Conservation (phyloP, 768 basidiomycete species). For the Tylopilus subfusipes region DNA sequence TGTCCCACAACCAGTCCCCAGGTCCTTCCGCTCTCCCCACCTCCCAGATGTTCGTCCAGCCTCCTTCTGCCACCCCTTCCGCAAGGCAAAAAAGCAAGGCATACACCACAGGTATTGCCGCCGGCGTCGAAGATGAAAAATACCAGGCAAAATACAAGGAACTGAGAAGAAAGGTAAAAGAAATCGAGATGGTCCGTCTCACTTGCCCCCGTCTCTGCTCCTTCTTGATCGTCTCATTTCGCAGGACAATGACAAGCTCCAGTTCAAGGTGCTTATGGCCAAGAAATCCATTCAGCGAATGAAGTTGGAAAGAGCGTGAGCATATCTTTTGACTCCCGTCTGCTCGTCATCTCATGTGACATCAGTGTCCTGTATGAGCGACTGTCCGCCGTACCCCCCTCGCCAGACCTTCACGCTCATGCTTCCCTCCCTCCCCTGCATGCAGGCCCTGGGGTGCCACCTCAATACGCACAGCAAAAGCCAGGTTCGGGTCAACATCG, state of each 20-base stretch:
- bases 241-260: slow-evolving; percentile 87
- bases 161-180: slow-evolving; percentile 81
- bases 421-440: slow-evolving; percentile 32
- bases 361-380: slow-evolving; percentile 75
- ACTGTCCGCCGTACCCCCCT: slow-evolving; percentile 56
- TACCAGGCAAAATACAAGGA: slow-evolving; percentile 88
- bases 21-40: slow-evolving; percentile 43
- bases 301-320: slow-evolving; percentile 86
- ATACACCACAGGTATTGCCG: slow-evolving; percentile 60
- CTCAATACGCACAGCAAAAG: slow-evolving; percentile 29
- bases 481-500: slow-evolving; percentile 25
- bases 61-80: slow-evolving; percentile 29
- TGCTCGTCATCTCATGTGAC: slow-evolving; percentile 25
- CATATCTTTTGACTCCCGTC: slow-evolving; percentile 27
- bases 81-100: slow-evolving; percentile 47
- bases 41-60: slow-evolving; percentile 35
- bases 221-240: slow-evolving; percentile 6
- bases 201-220: background rate
- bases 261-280: slow-evolving; percentile 73
- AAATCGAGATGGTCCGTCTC: slow-evolving; percentile 71
- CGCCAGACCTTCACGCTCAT: slow-evolving; percentile 47
- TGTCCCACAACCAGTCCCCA: slow-evolving; percentile 64
- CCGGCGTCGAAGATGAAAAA: slow-evolving; percentile 80
- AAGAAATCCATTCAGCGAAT: slow-evolving; percentile 83
- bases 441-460: slow-evolving; percentile 35